These are phyloP conservation scores for Starmera pachycereana DNA, from an alignment of 805 yeast genomes.

Conservation along the genomic window DNA sequence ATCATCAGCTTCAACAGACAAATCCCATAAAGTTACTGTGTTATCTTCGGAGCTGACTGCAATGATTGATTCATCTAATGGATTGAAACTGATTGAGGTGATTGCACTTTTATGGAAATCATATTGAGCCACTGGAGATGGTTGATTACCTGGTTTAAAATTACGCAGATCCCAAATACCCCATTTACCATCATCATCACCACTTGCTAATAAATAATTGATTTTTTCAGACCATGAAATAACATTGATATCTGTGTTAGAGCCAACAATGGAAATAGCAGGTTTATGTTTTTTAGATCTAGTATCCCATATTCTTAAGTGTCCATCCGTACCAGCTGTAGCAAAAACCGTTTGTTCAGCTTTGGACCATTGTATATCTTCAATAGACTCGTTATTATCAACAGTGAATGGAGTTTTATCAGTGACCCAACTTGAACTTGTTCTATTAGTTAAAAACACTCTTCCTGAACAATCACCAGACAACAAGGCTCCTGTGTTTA, in stretches of 20 bases:
- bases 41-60: conserved; percentile 96
- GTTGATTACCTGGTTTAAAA: conserved; percentile 43
- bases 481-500: conserved; percentile 67
- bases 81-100: conserved; percentile 90
- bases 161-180: conserved; percentile 96
- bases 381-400: conserved; percentile 67
- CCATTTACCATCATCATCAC: conserved; percentile 97
- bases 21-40: conserved; percentile 95
- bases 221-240: conserved; percentile 91
- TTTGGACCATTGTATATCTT: conserved; percentile 94
- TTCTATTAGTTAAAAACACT: conserved; percentile 67
- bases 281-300: conserved; percentile 88
- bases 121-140: conserved; percentile 85
- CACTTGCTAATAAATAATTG: conserved; percentile 81
- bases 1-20: conserved; percentile 97
- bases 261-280: conserved; percentile 74
- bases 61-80: conserved; percentile 87
- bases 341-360: conserved; percentile 91
- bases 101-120: conserved; percentile 91
- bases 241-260: conserved; percentile 81
- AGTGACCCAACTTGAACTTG: conserved; percentile 72
- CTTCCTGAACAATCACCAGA: conserved; percentile 88
- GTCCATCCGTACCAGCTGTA: conserved; percentile 89
- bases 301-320: conserved; percentile 92
- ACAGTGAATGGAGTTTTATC: conserved; percentile 67